A percentile compares a stretch with the other conserved stretches of the same genome.
Conservation (phyloP, 441 rosid species). For the Syzygium malaccense region DNA sequence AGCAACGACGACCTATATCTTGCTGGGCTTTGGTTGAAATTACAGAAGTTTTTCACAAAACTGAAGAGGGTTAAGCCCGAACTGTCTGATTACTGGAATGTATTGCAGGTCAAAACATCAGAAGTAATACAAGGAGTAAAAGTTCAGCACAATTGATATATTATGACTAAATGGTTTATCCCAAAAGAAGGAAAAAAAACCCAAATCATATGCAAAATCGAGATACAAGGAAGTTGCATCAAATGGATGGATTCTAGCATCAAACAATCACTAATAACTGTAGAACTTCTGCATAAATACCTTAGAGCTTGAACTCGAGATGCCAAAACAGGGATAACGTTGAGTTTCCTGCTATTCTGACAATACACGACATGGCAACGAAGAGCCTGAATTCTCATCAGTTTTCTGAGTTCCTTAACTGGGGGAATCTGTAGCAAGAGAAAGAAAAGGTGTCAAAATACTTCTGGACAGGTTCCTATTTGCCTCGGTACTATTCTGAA, state of each 20-base stretch:
- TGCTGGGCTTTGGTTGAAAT: neutral
- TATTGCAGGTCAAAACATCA: neutral
- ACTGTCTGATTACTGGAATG: neutral
- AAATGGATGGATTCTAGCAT: neutral
- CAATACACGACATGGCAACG: neutral
- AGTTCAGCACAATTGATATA: neutral
- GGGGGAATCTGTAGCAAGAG: constrained; percentile 2
- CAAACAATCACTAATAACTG: neutral
- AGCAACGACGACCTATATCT: neutral
- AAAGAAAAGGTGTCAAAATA: neutral
- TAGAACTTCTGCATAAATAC: neutral
- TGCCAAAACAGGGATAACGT: neutral
- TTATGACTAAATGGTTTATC: neutral
- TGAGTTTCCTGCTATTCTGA: neutral
- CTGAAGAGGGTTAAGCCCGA: neutral
- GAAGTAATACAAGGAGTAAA: neutral
- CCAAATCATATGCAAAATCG: neutral
- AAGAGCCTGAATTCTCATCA: constrained; percentile 1
- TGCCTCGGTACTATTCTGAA: neutral
- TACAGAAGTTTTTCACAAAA: neutral
- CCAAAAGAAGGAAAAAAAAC: neutral
- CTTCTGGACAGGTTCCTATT: neutral
- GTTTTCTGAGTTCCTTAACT: neutral
- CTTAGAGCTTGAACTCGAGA: neutral
- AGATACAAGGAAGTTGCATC: neutral